Conservation (phyloP, 2,329 filamentous ascomycete genomes). For the Samsoniella hepiali region DNA sequence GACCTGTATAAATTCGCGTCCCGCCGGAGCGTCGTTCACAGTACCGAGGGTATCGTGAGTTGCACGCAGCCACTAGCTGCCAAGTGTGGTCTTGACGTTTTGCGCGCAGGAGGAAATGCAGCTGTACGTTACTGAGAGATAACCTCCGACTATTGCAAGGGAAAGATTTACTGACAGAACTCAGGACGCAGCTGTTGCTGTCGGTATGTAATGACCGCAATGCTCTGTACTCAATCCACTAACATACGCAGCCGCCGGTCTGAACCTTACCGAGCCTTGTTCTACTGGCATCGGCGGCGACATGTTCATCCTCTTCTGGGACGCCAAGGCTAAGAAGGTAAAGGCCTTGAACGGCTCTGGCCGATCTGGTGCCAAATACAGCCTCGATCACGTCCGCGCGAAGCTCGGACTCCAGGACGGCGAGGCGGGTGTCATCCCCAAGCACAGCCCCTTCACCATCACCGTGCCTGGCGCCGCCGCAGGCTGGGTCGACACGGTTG, state of each 20-base stretch:
- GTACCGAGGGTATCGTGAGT: slow-evolving; percentile 84
- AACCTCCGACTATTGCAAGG: not conserved
- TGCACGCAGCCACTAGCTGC: slow-evolving; percentile 88
- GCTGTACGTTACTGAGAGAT: slow-evolving; percentile 59
- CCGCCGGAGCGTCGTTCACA: slow-evolving; percentile 87
- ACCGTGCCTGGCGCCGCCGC: slow-evolving; percentile 89
- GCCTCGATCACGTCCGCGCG: slow-evolving; percentile 65
- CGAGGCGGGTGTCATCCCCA: slow-evolving; percentile 63
- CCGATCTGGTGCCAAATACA: slow-evolving; percentile 67
- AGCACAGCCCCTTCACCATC: slow-evolving; percentile 72
- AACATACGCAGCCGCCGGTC: slow-evolving; percentile 65
- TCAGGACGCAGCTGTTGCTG: slow-evolving; percentile 92
- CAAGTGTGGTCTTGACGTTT: slow-evolving; percentile 78
- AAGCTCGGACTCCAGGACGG: slow-evolving; percentile 61
- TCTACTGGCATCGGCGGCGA: slow-evolving; percentile 96
- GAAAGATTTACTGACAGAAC: slow-evolving; percentile 5
- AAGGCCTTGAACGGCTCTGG: slow-evolving; percentile 90
- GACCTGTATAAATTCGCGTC: slow-evolving; percentile 68
- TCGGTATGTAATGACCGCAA: slow-evolving; percentile 53
- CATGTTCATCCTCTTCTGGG: slow-evolving; percentile 93
- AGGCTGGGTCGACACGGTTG: slow-evolving; percentile 87
- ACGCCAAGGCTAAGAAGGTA: slow-evolving; percentile 76
- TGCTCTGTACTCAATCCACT: not conserved
- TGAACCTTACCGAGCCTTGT: slow-evolving; percentile 91
- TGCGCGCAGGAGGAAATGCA: slow-evolving; percentile 88